A percentile compares a stretch with the other conserved stretches of the same genome.
Conservation (phyloP, 306 rosid species). For the Pyrus pyrifolia region DNA sequence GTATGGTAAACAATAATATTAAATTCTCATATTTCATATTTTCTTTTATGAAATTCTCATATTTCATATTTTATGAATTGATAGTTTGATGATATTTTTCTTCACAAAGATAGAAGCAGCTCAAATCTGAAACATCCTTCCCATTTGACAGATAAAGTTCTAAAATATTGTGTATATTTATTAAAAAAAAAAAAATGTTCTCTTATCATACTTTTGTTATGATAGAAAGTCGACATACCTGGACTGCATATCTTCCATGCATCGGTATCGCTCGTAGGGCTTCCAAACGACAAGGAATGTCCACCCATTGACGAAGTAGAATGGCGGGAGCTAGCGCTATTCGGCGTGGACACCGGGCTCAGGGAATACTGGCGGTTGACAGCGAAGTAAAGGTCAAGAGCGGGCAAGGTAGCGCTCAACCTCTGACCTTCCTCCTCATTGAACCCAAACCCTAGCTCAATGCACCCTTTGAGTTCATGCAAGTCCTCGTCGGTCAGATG, state of each 20-base stretch:
- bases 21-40: too few relatives aligned
- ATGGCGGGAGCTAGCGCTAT: conserved; percentile 18
- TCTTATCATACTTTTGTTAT: too few relatives aligned
- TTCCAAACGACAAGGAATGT: conserved; percentile 39
- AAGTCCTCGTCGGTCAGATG: conserved; percentile 64
- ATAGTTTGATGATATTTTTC: too few relatives aligned
- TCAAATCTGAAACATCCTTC: too few relatives aligned
- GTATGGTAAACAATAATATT: neutral
- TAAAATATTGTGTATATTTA: too few relatives aligned
- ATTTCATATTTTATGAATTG: too few relatives aligned
- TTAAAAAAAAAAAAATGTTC: too few relatives aligned
- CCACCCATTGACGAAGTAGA: conserved; percentile 40
- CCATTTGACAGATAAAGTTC: too few relatives aligned
- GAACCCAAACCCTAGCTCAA: conserved; percentile 89
- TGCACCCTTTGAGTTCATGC: conserved; percentile 69
- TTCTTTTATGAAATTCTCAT: too few relatives aligned
- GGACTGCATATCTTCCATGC: conserved; percentile 82
- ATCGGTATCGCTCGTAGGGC: conserved; percentile 49
- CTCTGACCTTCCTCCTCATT: conserved; percentile 79
- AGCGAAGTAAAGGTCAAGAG: conserved; percentile 87
- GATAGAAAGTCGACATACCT: conserved; percentile 29
- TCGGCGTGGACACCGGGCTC: conserved; percentile 55
- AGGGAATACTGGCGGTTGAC: conserved; percentile 60
- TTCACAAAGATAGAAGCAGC: too few relatives aligned
- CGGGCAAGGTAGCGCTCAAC: conserved; percentile 73